Evolutionary conservation across 495 filamentous ascomycete species (phyloP).

Genomic region (Niebla homalea): DNA sequence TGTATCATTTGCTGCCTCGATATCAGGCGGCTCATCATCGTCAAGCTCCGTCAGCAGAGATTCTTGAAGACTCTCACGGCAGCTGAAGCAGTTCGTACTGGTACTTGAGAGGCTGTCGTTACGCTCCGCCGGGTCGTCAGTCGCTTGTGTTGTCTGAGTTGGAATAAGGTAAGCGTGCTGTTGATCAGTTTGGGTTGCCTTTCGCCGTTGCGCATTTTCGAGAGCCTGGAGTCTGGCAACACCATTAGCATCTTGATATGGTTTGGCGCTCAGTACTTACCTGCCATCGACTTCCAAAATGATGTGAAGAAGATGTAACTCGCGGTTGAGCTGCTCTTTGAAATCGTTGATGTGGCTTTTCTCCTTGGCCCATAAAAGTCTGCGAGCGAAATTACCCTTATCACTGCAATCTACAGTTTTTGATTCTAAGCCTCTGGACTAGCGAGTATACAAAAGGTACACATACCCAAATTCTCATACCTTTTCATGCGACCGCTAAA

Average conservation of each 20-base stretch:
- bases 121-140: no score
- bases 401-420: constrained; percentile 6
- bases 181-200: background rate
- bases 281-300: constrained; percentile 8
- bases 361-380: constrained; percentile 6
- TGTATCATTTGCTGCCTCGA: no score
- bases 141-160: background rate
- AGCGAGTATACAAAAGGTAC: background rate
- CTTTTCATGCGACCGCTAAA: constrained; percentile 3
- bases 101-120: no score
- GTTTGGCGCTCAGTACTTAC: background rate
- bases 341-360: constrained; percentile 5
- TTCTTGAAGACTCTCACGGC: no score
- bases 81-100: no score
- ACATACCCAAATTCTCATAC: constrained; percentile 11
- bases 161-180: background rate
- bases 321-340: background rate
- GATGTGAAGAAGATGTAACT: constrained; percentile 4
- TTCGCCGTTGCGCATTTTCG: no score
- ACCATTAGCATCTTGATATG: no score
- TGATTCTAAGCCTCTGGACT: background rate
- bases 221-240: no score
- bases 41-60: no score
- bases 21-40: no score
- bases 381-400: constrained; percentile 3